These are phyloP conservation scores for Passiflora organensis DNA, from an alignment of 345 rosid genomes.

Conservation along the genomic window DNA sequence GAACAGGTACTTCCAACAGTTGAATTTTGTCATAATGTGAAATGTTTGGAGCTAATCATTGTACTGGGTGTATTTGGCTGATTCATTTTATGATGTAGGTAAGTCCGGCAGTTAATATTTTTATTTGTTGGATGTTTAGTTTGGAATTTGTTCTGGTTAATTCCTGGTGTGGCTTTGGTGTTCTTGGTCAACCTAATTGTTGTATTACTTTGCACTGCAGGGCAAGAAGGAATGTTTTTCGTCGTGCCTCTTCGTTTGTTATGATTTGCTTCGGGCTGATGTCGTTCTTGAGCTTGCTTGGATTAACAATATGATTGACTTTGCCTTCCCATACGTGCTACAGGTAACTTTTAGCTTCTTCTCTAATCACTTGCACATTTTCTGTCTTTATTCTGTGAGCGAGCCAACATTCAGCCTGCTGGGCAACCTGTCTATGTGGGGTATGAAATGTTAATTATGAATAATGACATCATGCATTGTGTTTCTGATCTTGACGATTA, in stretches of 20 bases:
- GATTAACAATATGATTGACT: conserved; percentile 84
- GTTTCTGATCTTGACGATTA: too few species aligned
- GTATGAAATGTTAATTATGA: not conserved
- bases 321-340: conserved; percentile 65
- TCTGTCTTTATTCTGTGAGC: not conserved
- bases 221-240: conserved; percentile 94
- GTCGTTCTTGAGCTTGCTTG: conserved; percentile 85
- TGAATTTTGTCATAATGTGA: too few species aligned
- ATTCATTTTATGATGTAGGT: too few species aligned
- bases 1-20: too few species aligned
- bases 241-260: conserved; percentile 89
- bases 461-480: too few species aligned
- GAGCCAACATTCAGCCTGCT: not conserved
- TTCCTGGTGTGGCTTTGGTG: too few species aligned
- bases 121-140: too few species aligned
- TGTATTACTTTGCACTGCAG: conserved; percentile 18
- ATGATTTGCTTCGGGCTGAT: conserved; percentile 75
- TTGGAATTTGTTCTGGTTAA: too few species aligned
- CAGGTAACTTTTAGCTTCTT: conserved; percentile 11
- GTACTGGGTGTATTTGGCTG: not conserved
- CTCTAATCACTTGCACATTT: not conserved
- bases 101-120: too few species aligned
- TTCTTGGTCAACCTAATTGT: not conserved
- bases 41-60: too few species aligned
- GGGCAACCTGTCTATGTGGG: not conserved